Percentiles rank a stretch among this genome's conserved stretches.
phyloP scores from a whole-genome alignment of 768 basidiomycete genomes.

The Lentinula aciculospora region DNA sequence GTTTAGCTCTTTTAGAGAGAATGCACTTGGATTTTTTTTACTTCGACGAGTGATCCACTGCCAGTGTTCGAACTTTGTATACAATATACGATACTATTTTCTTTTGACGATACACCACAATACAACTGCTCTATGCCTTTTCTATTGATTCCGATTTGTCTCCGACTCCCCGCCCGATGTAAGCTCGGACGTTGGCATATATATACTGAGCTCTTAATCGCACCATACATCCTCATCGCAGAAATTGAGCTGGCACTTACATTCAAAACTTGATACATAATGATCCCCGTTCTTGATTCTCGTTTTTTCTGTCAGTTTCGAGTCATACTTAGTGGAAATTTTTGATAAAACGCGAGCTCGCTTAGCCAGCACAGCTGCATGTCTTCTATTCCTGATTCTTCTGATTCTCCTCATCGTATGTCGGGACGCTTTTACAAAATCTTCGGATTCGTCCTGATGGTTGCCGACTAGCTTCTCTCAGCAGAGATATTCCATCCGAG shows the following conservation, averaged over 20 bases:
- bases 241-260: background rate
- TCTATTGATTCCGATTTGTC: background rate
- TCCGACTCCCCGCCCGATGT: too few species aligned
- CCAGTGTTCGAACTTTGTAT: background rate
- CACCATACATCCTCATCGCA: background rate
- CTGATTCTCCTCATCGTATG: background rate
- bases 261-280: background rate
- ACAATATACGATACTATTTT: background rate
- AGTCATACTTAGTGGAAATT: background rate
- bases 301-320: background rate
- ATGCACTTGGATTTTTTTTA: too few species aligned
- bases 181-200: too few species aligned
- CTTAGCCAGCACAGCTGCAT: background rate
- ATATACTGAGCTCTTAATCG: background rate
- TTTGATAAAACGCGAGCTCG: background rate
- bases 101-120: background rate
- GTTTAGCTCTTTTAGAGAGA: too few species aligned
- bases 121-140: background rate
- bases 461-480: slow-evolving; percentile 44
- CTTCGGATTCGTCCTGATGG: background rate
- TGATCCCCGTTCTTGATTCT: background rate
- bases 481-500: slow-evolving; percentile 44
- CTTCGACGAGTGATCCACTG: too few species aligned
- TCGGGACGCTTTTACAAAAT: background rate
- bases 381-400: background rate